These are phyloP conservation scores for Adansonia grandidieri DNA, from an alignment of 441 rosid species.

Conservation along the genomic window DNA sequence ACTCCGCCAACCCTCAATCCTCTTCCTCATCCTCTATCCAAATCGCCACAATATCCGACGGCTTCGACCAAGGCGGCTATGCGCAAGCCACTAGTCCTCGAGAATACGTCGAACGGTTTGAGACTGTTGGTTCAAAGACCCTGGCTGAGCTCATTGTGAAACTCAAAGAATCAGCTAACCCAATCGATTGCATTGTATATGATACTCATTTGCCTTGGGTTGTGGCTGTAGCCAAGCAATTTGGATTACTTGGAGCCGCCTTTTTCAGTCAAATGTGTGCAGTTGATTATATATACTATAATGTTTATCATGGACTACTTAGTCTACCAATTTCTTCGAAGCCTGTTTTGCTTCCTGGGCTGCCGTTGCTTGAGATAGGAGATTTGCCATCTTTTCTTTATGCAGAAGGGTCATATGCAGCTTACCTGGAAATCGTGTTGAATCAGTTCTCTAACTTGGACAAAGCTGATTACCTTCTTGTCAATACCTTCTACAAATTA, in stretches of 20 bases:
- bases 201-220: conserved; percentile 51
- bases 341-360: background rate
- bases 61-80: conserved; percentile 40
- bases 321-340: background rate
- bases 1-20: conserved; percentile 29
- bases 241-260: conserved; percentile 37
- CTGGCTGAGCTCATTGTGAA: conserved; percentile 37
- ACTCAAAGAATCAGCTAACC: conserved; percentile 28
- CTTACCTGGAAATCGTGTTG: conserved; percentile 51
- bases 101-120: conserved; percentile 33
- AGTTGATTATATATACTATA: conserved; percentile 47
- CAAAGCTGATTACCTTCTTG: conserved; percentile 56
- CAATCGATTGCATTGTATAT: conserved; percentile 43
- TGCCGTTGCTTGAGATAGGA: background rate
- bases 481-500: conserved; percentile 60
- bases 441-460: conserved; percentile 56
- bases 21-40: conserved; percentile 32
- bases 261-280: conserved; percentile 54
- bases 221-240: conserved; percentile 41
- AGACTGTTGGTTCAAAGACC: conserved; percentile 37
- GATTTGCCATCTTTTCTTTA: background rate
- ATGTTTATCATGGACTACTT: conserved; percentile 19
- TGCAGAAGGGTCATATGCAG: conserved; percentile 40
- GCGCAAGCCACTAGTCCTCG: conserved; percentile 23
- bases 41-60: conserved; percentile 46